Evolutionary conservation across 441 rosid genomes (phyloP).

Genomic region (Manihot esculenta): DNA sequence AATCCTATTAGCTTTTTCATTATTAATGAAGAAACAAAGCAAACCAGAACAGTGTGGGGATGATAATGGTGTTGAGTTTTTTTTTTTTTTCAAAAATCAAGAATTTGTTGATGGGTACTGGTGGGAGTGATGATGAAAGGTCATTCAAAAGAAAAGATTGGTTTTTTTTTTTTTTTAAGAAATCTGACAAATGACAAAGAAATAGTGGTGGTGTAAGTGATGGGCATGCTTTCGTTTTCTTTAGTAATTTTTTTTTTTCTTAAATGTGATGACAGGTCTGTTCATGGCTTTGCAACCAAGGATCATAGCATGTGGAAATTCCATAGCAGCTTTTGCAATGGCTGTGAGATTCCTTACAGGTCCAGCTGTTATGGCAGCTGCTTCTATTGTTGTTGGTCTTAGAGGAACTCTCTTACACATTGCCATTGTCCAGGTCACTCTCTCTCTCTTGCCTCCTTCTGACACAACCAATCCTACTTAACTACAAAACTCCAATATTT

Average conservation of each 20-base stretch:
- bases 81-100: slow-evolving; percentile 12
- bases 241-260: background rate
- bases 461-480: slow-evolving; percentile 35
- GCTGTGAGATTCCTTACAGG: slow-evolving; percentile 91
- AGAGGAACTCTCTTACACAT: slow-evolving; percentile 79
- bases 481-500: slow-evolving; percentile 24
- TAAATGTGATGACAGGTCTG: slow-evolving; percentile 60
- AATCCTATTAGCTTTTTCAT: slow-evolving; percentile 32
- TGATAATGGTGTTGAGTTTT: slow-evolving; percentile 41
- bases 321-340: slow-evolving; percentile 79
- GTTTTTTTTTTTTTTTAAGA: background rate
- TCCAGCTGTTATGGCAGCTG: slow-evolving; percentile 95
- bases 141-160: slow-evolving; percentile 7
- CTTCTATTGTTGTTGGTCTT: slow-evolving; percentile 87
- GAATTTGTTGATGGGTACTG: slow-evolving; percentile 21
- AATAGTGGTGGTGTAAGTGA: slow-evolving; percentile 19
- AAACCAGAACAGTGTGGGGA: slow-evolving; percentile 43
- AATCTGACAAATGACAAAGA: slow-evolving; percentile 15
- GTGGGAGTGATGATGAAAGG: slow-evolving; percentile 38
- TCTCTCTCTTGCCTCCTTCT: slow-evolving; percentile 25
- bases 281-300: slow-evolving; percentile 98
- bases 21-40: slow-evolving; percentile 37
- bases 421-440: slow-evolving; percentile 84
- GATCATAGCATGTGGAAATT: slow-evolving; percentile 97
- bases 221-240: slow-evolving; percentile 19